Evolutionary conservation across 805 yeast species (phyloP).

Genomic region (Huiozyma naganishii): DNA sequence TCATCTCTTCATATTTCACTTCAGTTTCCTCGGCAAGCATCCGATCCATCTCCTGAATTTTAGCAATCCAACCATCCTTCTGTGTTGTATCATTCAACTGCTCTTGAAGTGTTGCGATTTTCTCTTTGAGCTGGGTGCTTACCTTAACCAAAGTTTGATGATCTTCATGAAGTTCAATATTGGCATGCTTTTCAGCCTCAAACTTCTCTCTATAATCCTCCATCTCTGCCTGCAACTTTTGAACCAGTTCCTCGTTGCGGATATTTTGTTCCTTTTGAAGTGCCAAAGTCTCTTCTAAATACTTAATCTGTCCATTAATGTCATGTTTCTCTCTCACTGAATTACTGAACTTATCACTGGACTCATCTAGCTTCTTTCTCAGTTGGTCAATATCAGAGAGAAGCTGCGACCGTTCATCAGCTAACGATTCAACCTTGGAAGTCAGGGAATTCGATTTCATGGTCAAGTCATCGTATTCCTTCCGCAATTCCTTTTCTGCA

Average conservation of each 20-base stretch:
- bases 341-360: slow-evolving; percentile 8
- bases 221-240: slow-evolving; percentile 26
- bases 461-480: slow-evolving; percentile 35
- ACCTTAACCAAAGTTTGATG: slow-evolving; percentile 50
- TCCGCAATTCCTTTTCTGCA: slow-evolving; percentile 36
- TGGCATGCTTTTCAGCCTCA: slow-evolving; percentile 40
- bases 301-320: slow-evolving; percentile 11
- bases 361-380: slow-evolving; percentile 24
- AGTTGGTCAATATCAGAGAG: slow-evolving; percentile 38
- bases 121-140: slow-evolving; percentile 39
- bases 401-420: slow-evolving; percentile 52
- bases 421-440: slow-evolving; percentile 48
- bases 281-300: slow-evolving; percentile 22
- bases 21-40: slow-evolving; percentile 39
- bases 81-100: slow-evolving; percentile 42
- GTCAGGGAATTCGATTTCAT: slow-evolving; percentile 48
- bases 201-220: slow-evolving; percentile 24
- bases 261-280: slow-evolving; percentile 24
- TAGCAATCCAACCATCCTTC: slow-evolving; percentile 46
- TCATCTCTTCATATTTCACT: slow-evolving; percentile 41
- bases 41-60: slow-evolving; percentile 42
- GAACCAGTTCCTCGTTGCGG: slow-evolving; percentile 29
- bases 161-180: slow-evolving; percentile 52
- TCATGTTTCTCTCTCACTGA: slow-evolving; percentile 16
- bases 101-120: slow-evolving; percentile 37